Evolutionary conservation across 371 early-diverging fungal genomes (phyloP), one percentile per base, ranked within the genome.

Genomic region (Nematocida major): DNA sequence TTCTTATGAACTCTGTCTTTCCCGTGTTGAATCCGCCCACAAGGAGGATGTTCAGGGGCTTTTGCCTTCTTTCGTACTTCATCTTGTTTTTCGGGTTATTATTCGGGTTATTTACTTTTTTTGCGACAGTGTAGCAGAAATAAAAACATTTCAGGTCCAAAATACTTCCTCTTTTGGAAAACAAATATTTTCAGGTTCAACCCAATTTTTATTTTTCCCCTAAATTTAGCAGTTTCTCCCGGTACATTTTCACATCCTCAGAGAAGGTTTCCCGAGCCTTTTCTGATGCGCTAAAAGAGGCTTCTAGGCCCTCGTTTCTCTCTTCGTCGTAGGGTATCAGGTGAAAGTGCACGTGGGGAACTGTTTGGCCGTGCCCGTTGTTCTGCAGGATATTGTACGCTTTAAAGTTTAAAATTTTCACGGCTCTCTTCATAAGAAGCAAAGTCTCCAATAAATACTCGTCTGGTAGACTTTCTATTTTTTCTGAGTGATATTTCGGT

Each of bases 341-440:
- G 53, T 85, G 85, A 47, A 84, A 82, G 63, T 85, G 85, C 13
- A 81, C 76, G 67, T 85, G 85, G n/a, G 18, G 43, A 2, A 85
- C 79, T 11, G 47, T 34, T 66, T 85, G 85, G 11, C 70, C 51
- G 62, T 83, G 66, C 18, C 59, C 73, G 59, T 84, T 85, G 62
- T 85, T 85, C 53, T 85, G 81, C 18, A 85, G 42, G 30, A 85
- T 61, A 47, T 85, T 84, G 48, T 84, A 85, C 53, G 65, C 80
- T 30, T 63, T 54, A 40, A 82, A 11, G 0, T 67, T 73, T 34
- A 80, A 40, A 63, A 50, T 66, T 18, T 49, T 30, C 1, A 79
- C 80, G 32, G 82, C 51, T 28, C 68, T 65, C 26, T 80, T 79
- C 36, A 77, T 70, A 1, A 54, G 26, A 4, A 20, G 7, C 1